These are phyloP conservation scores for Pleurotus cornucopiae DNA, from an alignment of 768 basidiomycete genomes.

Conservation along the genomic window DNA sequence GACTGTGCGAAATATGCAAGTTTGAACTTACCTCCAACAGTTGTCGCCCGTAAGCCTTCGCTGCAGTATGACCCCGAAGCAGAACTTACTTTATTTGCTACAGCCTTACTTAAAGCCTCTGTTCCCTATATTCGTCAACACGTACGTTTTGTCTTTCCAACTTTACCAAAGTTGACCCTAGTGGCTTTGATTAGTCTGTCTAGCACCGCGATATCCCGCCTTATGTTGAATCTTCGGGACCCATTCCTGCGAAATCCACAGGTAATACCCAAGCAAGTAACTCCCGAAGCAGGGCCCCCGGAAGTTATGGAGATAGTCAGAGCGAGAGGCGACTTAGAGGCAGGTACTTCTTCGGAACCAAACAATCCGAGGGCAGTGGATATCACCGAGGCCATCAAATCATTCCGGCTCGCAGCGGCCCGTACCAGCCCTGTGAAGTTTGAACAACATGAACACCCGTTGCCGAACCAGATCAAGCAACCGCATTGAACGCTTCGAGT, in stretches of 20 bases:
- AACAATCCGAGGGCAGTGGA: no score
- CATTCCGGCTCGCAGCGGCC: no score
- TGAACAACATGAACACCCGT: no score
- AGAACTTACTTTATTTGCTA: not conserved
- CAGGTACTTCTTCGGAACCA: no score
- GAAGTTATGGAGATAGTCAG: no score
- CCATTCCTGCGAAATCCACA: not conserved
- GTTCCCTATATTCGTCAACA: not conserved
- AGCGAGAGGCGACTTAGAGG: no score
- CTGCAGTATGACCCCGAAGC: not conserved
- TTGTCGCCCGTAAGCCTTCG: not conserved
- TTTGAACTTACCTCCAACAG: not conserved
- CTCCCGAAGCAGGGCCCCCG: no score
- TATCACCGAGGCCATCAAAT: no score
- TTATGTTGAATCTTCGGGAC: slow-evolving; percentile 6
- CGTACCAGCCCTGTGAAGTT: no score
- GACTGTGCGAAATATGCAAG: not conserved
- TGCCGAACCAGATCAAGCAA: no score
- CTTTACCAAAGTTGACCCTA: not conserved
- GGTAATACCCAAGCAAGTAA: no score
- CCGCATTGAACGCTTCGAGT: no score
- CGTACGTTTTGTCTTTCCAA: not conserved
- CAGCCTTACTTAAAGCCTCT: not conserved
- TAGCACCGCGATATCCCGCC: slow-evolving; percentile 2
- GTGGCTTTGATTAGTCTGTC: not conserved